phyloP scores from a whole-genome alignment of 176 grass and related monocot species.

The Coix lacrymajobi region DNA sequence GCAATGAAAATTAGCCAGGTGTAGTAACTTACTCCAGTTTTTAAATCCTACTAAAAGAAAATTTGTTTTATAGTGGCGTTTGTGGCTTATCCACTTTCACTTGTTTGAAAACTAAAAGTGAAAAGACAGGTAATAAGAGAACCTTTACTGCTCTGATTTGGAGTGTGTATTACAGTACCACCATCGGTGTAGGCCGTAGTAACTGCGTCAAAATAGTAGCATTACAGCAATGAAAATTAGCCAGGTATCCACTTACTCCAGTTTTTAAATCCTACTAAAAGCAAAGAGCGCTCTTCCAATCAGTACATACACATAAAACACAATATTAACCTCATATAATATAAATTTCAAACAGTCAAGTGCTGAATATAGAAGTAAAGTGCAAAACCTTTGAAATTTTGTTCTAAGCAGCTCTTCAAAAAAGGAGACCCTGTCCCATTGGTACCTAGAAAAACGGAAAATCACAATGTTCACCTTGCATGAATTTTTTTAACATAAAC shows the following conservation, averaged over 20 bases:
- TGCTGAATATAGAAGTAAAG: slow-evolving; percentile 4
- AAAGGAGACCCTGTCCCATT: background rate
- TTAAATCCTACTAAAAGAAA: background rate
- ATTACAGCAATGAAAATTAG: background rate
- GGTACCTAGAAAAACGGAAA: slow-evolving; percentile 13
- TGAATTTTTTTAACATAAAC: background rate
- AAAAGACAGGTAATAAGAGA: background rate
- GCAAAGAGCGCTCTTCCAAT: background rate
- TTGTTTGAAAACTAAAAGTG: background rate
- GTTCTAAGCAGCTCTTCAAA: background rate
- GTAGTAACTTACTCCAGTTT: background rate
- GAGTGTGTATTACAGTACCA: background rate
- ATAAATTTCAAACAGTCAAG: background rate
- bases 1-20: background rate
- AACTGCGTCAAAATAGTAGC: background rate
- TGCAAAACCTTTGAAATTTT: slow-evolving; percentile 31
- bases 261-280: background rate
- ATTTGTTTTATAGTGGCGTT: too few species aligned
- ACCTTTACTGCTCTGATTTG: slow-evolving; percentile 1
- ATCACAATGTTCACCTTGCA: background rate
- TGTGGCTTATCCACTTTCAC: too few species aligned
- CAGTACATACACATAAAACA: background rate
- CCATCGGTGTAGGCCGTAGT: background rate
- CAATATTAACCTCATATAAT: background rate
- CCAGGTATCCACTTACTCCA: background rate